These are phyloP conservation scores for Coffea humblotiana DNA, from an alignment of 305 asterid species.

Conservation along the genomic window DNA sequence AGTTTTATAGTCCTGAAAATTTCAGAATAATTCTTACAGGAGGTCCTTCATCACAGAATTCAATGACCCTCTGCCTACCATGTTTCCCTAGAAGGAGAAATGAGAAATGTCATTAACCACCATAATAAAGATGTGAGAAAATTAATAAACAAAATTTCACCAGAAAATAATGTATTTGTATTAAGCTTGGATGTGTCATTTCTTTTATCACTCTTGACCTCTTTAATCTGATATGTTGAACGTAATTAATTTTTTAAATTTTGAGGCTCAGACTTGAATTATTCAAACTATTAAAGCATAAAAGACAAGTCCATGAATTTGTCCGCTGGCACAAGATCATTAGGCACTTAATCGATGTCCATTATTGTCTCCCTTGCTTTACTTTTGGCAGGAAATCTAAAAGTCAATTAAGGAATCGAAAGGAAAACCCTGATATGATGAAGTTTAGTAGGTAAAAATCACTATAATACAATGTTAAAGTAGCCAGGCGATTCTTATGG, in stretches of 20 bases:
- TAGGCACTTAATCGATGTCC: not conserved
- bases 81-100: slow-evolving; percentile 61
- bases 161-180: not conserved
- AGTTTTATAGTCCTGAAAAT: not conserved
- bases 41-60: slow-evolving; percentile 80
- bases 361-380: not conserved
- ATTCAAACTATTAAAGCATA: not conserved
- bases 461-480: too few relatives aligned
- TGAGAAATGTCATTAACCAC: slow-evolving; percentile 12
- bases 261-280: not conserved
- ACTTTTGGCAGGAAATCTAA: not conserved
- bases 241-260: too few relatives aligned
- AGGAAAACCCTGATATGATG: not conserved
- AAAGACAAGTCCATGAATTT: not conserved
- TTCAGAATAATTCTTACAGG: slow-evolving; percentile 53
- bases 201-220: not conserved
- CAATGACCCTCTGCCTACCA: slow-evolving; percentile 86
- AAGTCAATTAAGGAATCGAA: not conserved
- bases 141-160: not conserved
- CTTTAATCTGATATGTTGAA: too few relatives aligned
- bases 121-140: not conserved
- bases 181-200: not conserved
- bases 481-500: too few relatives aligned
- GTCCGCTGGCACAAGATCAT: not conserved
- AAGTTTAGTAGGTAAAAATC: not conserved